phyloP scores from a whole-genome alignment of 2,329 filamentous ascomycete genomes.

The Hysterium pulicare region DNA sequence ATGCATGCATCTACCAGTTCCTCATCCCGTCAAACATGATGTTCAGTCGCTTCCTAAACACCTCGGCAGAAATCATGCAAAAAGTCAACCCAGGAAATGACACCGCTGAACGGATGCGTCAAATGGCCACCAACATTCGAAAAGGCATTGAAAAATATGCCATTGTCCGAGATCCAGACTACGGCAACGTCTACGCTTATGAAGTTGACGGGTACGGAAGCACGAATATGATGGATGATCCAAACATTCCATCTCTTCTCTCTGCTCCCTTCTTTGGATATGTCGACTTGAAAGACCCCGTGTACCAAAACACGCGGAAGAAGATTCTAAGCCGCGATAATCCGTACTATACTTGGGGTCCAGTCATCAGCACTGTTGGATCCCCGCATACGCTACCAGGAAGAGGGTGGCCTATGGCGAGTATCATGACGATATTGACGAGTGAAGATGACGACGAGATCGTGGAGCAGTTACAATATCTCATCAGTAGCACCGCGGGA shows the following conservation, averaged over 20 bases:
- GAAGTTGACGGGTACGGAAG: constrained; percentile 47
- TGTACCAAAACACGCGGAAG: constrained; percentile 45
- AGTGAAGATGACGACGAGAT: constrained; percentile 47
- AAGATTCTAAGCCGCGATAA: constrained; percentile 43
- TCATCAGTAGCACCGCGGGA: constrained; percentile 48
- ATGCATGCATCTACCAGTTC: constrained; percentile 49
- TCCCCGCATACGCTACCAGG: constrained; percentile 46
- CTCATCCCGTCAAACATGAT: constrained; percentile 62
- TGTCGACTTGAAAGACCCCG: constrained; percentile 30
- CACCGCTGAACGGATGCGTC: constrained; percentile 53
- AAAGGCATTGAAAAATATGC: constrained; percentile 43
- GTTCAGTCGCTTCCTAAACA: constrained; percentile 62
- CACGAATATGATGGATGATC: constrained; percentile 66
- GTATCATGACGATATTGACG: constrained; percentile 48
- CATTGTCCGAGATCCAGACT: constrained; percentile 31
- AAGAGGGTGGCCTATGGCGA: constrained; percentile 50
- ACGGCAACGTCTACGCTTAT: constrained; percentile 45
- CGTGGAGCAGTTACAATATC: constrained; percentile 35
- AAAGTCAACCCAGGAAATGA: constrained; percentile 39
- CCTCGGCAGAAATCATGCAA: constrained; percentile 51
- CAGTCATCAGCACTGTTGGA: constrained; percentile 44
- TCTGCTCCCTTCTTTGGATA: constrained; percentile 63
- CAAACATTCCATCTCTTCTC: constrained; percentile 66
- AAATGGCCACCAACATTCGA: constrained; percentile 47
- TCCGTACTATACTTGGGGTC: constrained; percentile 48